Evolutionary conservation across 179 eudicot species (phyloP).

Genomic region (Beta macrorhiza): DNA sequence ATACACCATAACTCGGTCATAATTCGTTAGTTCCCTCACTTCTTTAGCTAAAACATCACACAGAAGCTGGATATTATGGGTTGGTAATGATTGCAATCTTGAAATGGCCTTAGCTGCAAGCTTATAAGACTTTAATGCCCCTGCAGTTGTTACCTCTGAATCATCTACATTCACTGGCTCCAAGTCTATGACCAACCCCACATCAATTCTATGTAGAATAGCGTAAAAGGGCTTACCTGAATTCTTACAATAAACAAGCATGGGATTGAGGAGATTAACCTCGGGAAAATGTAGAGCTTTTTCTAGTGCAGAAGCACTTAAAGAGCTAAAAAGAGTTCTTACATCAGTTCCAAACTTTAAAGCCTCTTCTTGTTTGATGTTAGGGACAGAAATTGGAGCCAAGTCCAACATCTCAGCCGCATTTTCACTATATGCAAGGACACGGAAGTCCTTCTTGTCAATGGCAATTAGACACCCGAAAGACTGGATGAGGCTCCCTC

Average conservation of each 20-base stretch:
- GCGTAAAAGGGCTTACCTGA: slow-evolving; percentile 79
- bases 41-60: slow-evolving; percentile 77
- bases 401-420: slow-evolving; percentile 83
- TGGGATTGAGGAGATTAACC: slow-evolving; percentile 71
- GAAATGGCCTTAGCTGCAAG: slow-evolving; percentile 82
- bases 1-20: slow-evolving; percentile 88
- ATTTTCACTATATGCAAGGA: slow-evolving; percentile 82
- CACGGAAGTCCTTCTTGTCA: slow-evolving; percentile 51
- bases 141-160: slow-evolving; percentile 61
- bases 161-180: slow-evolving; percentile 71
- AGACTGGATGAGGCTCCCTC: slow-evolving; percentile 73
- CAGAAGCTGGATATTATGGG: slow-evolving; percentile 52
- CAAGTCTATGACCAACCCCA: slow-evolving; percentile 77
- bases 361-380: slow-evolving; percentile 61
- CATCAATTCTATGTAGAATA: slow-evolving; percentile 71
- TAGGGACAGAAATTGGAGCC: slow-evolving; percentile 65
- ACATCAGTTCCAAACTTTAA: slow-evolving; percentile 71
- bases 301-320: slow-evolving; percentile 64
- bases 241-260: slow-evolving; percentile 57
- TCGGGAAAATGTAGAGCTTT: slow-evolving; percentile 63
- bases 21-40: slow-evolving; percentile 73
- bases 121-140: slow-evolving; percentile 77
- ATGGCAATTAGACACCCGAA: slow-evolving; percentile 86
- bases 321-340: slow-evolving; percentile 54
- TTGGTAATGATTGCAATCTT: slow-evolving; percentile 62